Percentiles rank a stretch among this genome's conserved stretches.
Evolutionary conservation across 1,284 basidiomycete genomes (phyloP).

Genomic region (Tilletia setariae): DNA sequence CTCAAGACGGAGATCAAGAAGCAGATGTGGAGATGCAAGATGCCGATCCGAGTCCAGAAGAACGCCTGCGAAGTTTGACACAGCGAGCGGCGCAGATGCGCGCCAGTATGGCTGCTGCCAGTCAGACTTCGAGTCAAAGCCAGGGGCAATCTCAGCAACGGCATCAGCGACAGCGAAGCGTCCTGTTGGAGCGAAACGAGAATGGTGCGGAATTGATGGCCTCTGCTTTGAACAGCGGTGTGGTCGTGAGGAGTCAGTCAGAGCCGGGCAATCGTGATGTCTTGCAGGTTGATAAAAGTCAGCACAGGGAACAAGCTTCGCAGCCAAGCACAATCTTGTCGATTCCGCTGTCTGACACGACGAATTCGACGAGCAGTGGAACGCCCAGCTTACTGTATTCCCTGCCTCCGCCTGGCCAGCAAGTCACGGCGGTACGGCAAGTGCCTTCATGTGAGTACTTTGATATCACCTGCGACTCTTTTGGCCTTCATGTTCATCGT

Average conservation of each 20-base stretch:
- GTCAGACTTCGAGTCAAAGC: no score
- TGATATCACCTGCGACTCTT: no score
- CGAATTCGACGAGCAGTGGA: not conserved
- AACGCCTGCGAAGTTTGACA: not conserved
- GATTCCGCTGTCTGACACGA: not conserved
- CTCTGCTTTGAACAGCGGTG: no score
- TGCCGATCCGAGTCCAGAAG: not conserved
- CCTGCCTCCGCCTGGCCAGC: constrained; percentile 12
- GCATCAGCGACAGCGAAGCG: no score
- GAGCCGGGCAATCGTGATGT: no score
- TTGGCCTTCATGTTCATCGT: no score
- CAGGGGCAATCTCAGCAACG: not conserved
- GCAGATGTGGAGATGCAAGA: not conserved
- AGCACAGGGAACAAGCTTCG: not conserved
- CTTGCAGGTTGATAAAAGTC: no score
- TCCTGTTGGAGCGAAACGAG: no score
- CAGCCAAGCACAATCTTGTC: not conserved
- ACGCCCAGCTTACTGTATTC: constrained; percentile 3
- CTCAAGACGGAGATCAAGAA: no score
- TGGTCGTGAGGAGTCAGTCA: no score
- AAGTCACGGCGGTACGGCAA: not conserved
- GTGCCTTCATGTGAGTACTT: constrained; percentile 7
- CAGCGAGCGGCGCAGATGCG: not conserved
- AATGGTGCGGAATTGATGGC: no score
- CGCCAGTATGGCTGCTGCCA: no score